A percentile compares a stretch with the other conserved stretches of the same genome.
phyloP scores from a whole-genome alignment of 129 eudicot genomes.

The Helichrysum umbraculigerum region DNA sequence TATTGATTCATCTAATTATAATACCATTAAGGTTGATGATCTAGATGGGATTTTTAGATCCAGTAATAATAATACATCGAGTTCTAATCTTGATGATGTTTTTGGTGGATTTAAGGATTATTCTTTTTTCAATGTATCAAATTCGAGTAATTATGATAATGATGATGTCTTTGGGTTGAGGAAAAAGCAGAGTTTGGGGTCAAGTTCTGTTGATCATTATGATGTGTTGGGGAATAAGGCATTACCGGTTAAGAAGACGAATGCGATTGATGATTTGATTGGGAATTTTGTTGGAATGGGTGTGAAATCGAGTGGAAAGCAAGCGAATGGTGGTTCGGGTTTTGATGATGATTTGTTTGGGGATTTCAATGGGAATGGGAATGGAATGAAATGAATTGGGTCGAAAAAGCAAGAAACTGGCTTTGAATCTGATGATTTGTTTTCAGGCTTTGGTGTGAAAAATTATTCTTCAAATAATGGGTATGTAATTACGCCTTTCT shows the following conservation, averaged over 20 bases:
- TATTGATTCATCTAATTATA: constrained; percentile 19
- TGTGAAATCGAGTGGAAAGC: constrained; percentile 10
- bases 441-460: constrained; percentile 65
- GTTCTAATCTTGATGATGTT: constrained; percentile 39
- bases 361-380: constrained; percentile 27
- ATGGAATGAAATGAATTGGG: constrained; percentile 30
- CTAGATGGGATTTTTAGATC: constrained; percentile 58
- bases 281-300: constrained; percentile 51
- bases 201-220: constrained; percentile 41
- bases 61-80: constrained; percentile 22
- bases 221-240: constrained; percentile 25
- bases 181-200: constrained; percentile 18
- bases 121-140: constrained; percentile 38
- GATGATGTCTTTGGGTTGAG: constrained; percentile 55
- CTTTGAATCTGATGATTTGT: constrained; percentile 53
- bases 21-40: constrained; percentile 41
- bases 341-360: constrained; percentile 59
- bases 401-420: constrained; percentile 25
- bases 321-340: constrained; percentile 24
- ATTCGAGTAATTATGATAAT: constrained; percentile 24
- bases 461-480: constrained; percentile 31
- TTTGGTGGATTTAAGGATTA: constrained; percentile 39
- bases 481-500: constrained; percentile 36
- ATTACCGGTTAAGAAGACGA: constrained; percentile 23
- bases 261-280: constrained; percentile 56